Evolutionary conservation across 805 yeast genomes (phyloP), one percentile per base, ranked within the genome.

Genomic region (Candida adriatica): DNA sequence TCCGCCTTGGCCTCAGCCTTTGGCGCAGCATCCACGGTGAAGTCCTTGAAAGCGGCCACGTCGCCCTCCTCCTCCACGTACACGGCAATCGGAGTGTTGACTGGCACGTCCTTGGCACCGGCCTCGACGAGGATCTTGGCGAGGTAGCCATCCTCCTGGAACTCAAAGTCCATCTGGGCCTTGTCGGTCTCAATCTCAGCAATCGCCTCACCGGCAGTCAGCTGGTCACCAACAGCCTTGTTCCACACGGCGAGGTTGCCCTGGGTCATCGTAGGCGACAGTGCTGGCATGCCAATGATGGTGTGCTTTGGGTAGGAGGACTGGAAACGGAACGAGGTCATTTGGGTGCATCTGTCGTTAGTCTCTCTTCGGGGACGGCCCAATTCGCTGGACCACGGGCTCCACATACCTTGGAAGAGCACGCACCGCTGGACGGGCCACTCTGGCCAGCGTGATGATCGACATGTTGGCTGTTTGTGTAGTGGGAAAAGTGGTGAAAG

Each of bases 261-360:
- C 56, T 84, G 90, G 40, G 96, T 83, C 99, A 92, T 92, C 33
- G 99, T 92, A 45, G 99, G 98, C n/a, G 97, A 90, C 51, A 92
- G 68, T 8, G 99, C 98, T 29, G 98, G 99, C 98, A 92, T 92
- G 58, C 79, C 80, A 50, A 92, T 86, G 53, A 92, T 78, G 39
- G 82, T 75, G 62, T 92, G 96, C 14, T 76, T 61, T 21, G 95
- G 95, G 63, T 74, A 84, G 11, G 51, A 41, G 5, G 53, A 48
- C 35, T 41, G 39, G 45, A 48, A 48, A 34, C 56, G 49, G 22
- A 33, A 30, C 28, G 36, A 36, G 18, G 42, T 23, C 18, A 36
- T 25, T 28, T 36, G 40, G 21, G 40, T 41, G 31, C 45, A 49
- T 47, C 31, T 28, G 28, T 15, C 22, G 34, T 31, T 35, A 37